Base-by-base conservation (phyloP, 2,329 filamentous ascomycete species). In the Pseudogymnoascus sp. region DNA sequence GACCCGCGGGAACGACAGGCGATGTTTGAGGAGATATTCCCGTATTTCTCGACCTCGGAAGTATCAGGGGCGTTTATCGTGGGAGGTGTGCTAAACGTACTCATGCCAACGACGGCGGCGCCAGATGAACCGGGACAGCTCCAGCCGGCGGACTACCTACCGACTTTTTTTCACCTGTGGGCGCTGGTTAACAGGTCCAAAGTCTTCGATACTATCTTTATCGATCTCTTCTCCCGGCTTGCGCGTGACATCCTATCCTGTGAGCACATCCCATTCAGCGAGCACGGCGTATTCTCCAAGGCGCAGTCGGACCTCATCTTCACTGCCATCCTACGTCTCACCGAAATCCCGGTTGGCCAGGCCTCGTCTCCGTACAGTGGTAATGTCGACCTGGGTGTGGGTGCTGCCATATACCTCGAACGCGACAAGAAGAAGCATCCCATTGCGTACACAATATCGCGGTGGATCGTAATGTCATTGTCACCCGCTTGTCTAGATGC, bases 91-190 rank as follows among this genome's bases (percentile, higher is more conserved):
- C 78, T 99, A 68, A 96, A 95, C 68, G 77, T 95, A 64, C 78
- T 99, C 68, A 80, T 99, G 63, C 94, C 94, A 15, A 96, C 92
- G 6, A 83, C 85, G 34, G 85, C 91, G 1, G 83, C 88, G 2
- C 88, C 90, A 3, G 79, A 83, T 23, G 83, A 84, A 28, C 83
- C 88, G 66, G 77, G 79, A 30, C 83, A 91, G 66, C 83, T 95
- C n/a, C 85, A 91, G 66, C 92, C 94, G 0, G 86, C 92, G 65
- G 85, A 92, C 69, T 92, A 95, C 68, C 76, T 97, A 34, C 94
- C 94, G 2, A 96, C 92, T 0, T 87, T 96, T 67, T 99, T 99
- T 77, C 94, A 99, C 72, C 75, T 97, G 1, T 99, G 94, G 94
- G 94, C 92, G 1, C 79, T 97, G 39, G 85, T 97, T 65, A 94